Evolutionary conservation across 352 stramenopile species (phyloP), one percentile per base, ranked within the genome.

Genomic region (Saprolegnia diclina): DNA sequence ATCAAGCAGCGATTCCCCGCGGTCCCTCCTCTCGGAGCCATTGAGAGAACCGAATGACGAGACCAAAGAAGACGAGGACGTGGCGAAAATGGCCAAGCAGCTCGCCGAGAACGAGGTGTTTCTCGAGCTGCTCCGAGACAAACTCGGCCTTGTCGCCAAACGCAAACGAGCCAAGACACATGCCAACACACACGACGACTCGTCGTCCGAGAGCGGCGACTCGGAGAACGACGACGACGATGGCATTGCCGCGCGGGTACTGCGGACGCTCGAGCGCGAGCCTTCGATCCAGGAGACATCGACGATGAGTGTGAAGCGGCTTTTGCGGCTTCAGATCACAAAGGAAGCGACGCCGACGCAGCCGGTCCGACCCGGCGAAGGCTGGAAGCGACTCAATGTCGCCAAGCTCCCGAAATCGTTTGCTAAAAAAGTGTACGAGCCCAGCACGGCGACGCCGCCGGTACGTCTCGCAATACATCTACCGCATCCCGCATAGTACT

Each of bases 341-440:
- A 56, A 78, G 4, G 48, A 73, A 24, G 35, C 52, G 32, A 22
- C 53, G 1, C 65, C 46, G 44, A 74, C 59, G 14, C 35, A 42
- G 16, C 74, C 62, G 14, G 74, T 65, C 0, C 71, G 63, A 7
- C 81, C 73, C 2, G 82, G 82, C 5, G 79, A 90, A 70, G 85
- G 82, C 61, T 92, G 82, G 85, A 91, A 91, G 67, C 81, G 85
- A 0, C 76, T 92, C 1, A 87, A 89, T 65, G 72, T 71, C 0
- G 78, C 79, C 5, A 77, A 76, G 2, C 56, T 92, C 50, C 81
- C 85, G 0, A 73, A 66, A 9, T 80, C 80, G 63, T 92, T 92
- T 64, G 85, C 80, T 50, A 76, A 80, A 11, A 79, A 54, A 21
- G 82, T 89, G 64, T 90, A 90, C 50, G 64, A 50, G 6, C 52